Percentiles rank a stretch among this genome's conserved stretches.
Evolutionary conservation across 1,139 yeast species (phyloP).

Genomic region (Protomyces gravidus): DNA sequence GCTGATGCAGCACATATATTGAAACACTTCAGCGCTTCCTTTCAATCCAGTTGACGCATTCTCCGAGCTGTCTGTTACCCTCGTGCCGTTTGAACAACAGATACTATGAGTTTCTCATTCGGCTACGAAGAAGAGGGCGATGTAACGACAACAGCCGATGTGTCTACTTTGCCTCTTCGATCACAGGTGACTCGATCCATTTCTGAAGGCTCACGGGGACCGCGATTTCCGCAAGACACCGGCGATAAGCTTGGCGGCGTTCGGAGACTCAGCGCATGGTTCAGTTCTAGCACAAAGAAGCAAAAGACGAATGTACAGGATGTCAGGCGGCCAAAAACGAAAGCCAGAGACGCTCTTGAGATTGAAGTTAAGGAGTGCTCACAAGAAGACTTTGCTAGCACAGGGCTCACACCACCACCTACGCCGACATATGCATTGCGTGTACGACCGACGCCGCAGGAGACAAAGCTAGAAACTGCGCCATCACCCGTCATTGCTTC

Average conservation of each 20-base stretch:
- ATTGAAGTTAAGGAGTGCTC: background rate
- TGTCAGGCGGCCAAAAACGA: too few species aligned
- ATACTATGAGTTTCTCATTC: background rate
- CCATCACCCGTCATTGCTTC: conserved; percentile 1
- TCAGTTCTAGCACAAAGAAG: background rate
- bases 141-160: background rate
- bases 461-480: background rate
- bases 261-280: background rate
- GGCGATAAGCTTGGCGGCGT: background rate
- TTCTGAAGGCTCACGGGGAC: background rate
- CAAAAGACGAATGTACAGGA: background rate
- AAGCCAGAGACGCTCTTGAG: background rate
- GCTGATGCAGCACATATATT: too few species aligned
- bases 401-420: background rate
- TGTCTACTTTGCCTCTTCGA: background rate
- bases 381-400: background rate
- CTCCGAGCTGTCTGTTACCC: too few species aligned
- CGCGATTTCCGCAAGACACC: background rate
- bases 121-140: conserved; percentile 1
- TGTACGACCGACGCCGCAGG: background rate
- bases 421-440: background rate
- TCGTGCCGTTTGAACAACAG: too few species aligned
- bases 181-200: background rate
- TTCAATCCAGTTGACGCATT: too few species aligned
- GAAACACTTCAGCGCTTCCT: too few species aligned